Conservation (phyloP, 768 basidiomycete genomes). For the Flagelloscypha sp. region DNA sequence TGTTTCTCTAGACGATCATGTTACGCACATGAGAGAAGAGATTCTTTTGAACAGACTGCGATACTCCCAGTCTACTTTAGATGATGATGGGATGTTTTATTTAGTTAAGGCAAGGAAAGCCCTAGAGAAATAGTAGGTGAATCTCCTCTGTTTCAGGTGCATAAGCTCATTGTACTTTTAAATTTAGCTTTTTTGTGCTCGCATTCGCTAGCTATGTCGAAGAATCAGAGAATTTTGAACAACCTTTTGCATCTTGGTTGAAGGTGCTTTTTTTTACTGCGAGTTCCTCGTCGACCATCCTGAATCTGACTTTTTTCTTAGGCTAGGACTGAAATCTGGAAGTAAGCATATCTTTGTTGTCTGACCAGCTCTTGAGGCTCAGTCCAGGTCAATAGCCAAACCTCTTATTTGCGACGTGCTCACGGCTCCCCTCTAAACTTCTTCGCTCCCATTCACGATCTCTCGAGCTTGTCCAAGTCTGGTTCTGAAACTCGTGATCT, state of each 20-base stretch:
- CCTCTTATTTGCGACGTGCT: constrained; percentile 75
- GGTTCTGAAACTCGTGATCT: constrained; percentile 48
- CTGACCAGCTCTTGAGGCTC: not conserved
- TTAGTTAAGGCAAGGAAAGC: constrained; percentile 65
- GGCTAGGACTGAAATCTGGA: constrained; percentile 87
- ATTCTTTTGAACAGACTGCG: constrained; percentile 76
- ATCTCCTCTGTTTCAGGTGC: not conserved
- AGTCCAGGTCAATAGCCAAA: constrained; percentile 48
- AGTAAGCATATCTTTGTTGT: constrained; percentile 41
- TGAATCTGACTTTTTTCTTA: constrained; percentile 16
- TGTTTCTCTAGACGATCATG: constrained; percentile 65
- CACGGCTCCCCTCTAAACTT: constrained; percentile 75
- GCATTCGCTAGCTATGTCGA: constrained; percentile 87
- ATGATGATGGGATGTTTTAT: constrained; percentile 49
- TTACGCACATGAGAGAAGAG: constrained; percentile 85
- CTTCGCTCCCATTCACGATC: constrained; percentile 87
- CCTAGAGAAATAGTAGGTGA: constrained; percentile 80
- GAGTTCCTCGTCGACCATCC: not conserved
- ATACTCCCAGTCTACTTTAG: constrained; percentile 76
- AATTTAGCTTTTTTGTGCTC: constrained; percentile 80
- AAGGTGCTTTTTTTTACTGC: constrained; percentile 41
- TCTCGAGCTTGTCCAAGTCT: constrained; percentile 72
- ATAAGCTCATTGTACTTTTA: constrained; percentile 1
- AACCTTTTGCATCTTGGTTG: constrained; percentile 82
- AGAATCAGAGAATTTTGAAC: constrained; percentile 47